A percentile compares a stretch with the other conserved stretches of the same genome.
phyloP scores from a whole-genome alignment of 2,329 filamentous ascomycete species.

The Neofusicoccum parvum region DNA sequence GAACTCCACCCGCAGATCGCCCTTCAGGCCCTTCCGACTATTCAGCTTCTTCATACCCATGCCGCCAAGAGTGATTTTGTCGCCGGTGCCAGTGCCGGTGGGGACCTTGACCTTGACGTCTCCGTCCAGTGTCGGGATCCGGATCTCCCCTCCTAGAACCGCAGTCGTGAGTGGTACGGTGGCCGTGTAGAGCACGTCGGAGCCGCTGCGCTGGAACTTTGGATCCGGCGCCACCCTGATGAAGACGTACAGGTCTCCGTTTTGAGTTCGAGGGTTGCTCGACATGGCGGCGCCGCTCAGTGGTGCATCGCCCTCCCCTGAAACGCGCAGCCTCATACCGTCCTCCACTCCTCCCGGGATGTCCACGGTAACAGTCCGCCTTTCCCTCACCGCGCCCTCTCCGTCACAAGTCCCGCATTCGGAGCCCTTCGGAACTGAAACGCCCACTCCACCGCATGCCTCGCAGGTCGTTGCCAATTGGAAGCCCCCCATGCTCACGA shows the following conservation, averaged over 20 bases:
- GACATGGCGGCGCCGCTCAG: conserved; percentile 70
- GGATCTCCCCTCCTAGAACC: conserved; percentile 85
- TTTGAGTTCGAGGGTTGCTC: conserved; percentile 64
- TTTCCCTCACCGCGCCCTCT: conserved; percentile 80
- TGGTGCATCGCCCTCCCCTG: conserved; percentile 85
- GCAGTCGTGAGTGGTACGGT: conserved; percentile 91
- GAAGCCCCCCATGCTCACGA: conserved; percentile 92
- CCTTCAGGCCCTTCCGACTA: conserved; percentile 65
- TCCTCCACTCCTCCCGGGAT: conserved; percentile 96
- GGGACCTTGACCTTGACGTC: conserved; percentile 87
- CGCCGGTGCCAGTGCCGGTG: conserved; percentile 89
- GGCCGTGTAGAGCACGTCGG: conserved; percentile 91
- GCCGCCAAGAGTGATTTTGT: conserved; percentile 83
- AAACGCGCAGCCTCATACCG: conserved; percentile 86
- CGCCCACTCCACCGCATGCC: conserved; percentile 77
- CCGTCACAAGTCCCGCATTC: conserved; percentile 81
- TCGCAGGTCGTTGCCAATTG: conserved; percentile 92
- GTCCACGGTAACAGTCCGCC: conserved; percentile 82
- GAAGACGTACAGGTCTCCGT: conserved; percentile 88
- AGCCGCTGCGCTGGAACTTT: conserved; percentile 84
- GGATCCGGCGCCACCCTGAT: conserved; percentile 87
- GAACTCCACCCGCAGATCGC: conserved; percentile 92
- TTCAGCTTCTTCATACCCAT: conserved; percentile 91
- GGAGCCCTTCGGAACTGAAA: conserved; percentile 73
- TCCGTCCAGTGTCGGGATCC: conserved; percentile 85